A percentile compares a stretch with the other conserved stretches of the same genome.
These are phyloP conservation scores for Schizothecium vesticola DNA, from an alignment of 495 filamentous ascomycete species.

Conservation along the genomic window DNA sequence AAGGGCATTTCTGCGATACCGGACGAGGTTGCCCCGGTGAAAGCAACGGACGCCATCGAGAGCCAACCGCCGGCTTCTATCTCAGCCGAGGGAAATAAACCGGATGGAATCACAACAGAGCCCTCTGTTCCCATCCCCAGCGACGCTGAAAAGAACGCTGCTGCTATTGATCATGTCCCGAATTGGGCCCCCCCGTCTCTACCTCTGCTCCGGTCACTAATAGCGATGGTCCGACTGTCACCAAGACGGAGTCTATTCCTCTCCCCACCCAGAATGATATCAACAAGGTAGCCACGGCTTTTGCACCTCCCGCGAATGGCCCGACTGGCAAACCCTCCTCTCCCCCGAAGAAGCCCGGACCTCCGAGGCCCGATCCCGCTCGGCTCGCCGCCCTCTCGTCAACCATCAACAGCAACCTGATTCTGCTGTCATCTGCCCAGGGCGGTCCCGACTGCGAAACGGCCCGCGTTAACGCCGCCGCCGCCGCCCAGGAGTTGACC, in stretches of 20 bases:
- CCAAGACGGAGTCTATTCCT: not conserved
- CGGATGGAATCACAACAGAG: not conserved
- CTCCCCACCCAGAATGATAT: not conserved
- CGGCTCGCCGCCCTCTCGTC: conserved; percentile 13
- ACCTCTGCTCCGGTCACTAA: not conserved
- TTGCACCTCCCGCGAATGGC: not conserved
- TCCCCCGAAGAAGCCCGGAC: not conserved
- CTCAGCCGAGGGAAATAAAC: not conserved
- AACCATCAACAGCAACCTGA: conserved; percentile 11
- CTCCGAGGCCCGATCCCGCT: not conserved
- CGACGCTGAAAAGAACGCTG: not conserved
- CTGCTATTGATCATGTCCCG: not conserved
- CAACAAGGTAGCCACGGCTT: not conserved
- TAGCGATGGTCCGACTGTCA: not conserved
- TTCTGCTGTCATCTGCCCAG: not conserved
- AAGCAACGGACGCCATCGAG: not conserved
- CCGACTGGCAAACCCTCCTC: not conserved
- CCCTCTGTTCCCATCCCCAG: not conserved
- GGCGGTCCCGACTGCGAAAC: not conserved
- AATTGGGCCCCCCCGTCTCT: not conserved
- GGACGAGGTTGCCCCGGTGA: not conserved
- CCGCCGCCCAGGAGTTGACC: conserved; percentile 14
- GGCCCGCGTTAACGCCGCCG: conserved; percentile 10
- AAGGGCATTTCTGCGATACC: not conserved
- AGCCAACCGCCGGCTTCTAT: not conserved